Evolutionary conservation across 73 alveolate species (phyloP), one percentile per base, ranked within the genome.

Genomic region (Paramecium octaurelia): DNA sequence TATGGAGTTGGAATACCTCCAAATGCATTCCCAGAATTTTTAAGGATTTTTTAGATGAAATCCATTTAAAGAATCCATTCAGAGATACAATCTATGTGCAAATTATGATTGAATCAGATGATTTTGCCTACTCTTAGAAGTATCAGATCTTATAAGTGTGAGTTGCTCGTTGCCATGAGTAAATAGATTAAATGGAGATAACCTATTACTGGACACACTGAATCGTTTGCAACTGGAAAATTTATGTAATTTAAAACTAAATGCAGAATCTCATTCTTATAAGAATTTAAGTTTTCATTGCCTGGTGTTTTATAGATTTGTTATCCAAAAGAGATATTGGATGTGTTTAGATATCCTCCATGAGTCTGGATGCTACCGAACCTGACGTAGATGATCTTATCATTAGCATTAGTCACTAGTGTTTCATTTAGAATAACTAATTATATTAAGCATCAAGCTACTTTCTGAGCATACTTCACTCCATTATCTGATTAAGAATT

Each of bases 1-100:
- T 96, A 96, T 93, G 99, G 99, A 9, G 96, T 94, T 48, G 99
- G 99, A 23, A 86, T 97, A 0, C 99, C 99, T 6, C 99, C 99
- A 14, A 98, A 99, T 21, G 77, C 92, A 20, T 96, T 97, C 98
- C 99, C 98, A 77, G 98, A n/a, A 54, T 88, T 12, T 69, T 69
- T 88, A 98, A 98, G 86, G 97, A 95, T 70, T 94, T 98, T 54
- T 97, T 99, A n/a, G 98, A 98, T 31, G 97, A 95, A 96, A 88
- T 98, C 16, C 95, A 95, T 75, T 98, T 98, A 94, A 98, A 98
- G 88, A 98, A 98, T 93, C 99, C 99, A 27, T 97, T 98, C 86
- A 98, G 97, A 96, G 99, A 98, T 87, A 86, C 95, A 40, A 68
- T 97, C 8, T 38, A 97, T 38, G 99, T 98, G 3, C 36, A 85